phyloP scores from a whole-genome alignment of 495 filamentous ascomycete genomes.

The Lasiosphaeria ovina region DNA sequence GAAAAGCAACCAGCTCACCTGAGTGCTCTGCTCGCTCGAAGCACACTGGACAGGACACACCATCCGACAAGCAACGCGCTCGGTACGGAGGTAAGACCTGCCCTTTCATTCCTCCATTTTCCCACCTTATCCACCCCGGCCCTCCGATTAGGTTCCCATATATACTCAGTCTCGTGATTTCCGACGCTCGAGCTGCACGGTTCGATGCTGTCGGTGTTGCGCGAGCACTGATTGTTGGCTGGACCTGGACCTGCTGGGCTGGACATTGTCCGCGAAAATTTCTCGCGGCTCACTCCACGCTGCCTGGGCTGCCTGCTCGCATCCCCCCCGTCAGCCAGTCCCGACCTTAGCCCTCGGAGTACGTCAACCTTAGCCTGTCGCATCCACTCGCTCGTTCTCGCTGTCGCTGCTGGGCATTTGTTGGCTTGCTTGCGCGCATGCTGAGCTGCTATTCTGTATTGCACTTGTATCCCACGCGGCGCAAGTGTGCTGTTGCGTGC shows the following conservation, averaged over 20 bases:
- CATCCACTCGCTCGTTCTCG: conserved; percentile 17
- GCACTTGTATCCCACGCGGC: background rate
- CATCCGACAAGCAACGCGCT: conserved; percentile 34
- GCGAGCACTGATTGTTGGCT: conserved; percentile 28
- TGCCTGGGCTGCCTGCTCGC: conserved; percentile 4
- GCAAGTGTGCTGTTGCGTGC: background rate
- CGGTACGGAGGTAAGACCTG: conserved; percentile 42
- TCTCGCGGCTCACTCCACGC: conserved; percentile 29
- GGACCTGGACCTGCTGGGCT: conserved; percentile 12
- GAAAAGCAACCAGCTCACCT: conserved; percentile 29
- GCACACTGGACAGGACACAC: conserved; percentile 25
- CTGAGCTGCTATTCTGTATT: conserved; percentile 11
- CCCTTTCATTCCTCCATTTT: conserved; percentile 32
- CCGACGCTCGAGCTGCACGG: conserved; percentile 22
- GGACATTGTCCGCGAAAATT: conserved; percentile 31
- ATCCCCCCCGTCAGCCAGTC: conserved; percentile 11
- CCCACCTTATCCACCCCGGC: conserved; percentile 34
- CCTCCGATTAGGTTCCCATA: conserved; percentile 28
- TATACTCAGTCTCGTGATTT: conserved; percentile 32
- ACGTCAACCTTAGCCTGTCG: conserved; percentile 29
- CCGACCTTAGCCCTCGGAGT: conserved; percentile 16
- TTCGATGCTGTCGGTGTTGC: conserved; percentile 25
- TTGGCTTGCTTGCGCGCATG: conserved; percentile 12
- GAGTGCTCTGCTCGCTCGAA: conserved; percentile 21
- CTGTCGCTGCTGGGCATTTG: conserved; percentile 16